Evolutionary conservation across 441 rosid genomes (phyloP), one percentile per base, ranked within the genome.

Genomic region (Euphorbia celastroides): DNA sequence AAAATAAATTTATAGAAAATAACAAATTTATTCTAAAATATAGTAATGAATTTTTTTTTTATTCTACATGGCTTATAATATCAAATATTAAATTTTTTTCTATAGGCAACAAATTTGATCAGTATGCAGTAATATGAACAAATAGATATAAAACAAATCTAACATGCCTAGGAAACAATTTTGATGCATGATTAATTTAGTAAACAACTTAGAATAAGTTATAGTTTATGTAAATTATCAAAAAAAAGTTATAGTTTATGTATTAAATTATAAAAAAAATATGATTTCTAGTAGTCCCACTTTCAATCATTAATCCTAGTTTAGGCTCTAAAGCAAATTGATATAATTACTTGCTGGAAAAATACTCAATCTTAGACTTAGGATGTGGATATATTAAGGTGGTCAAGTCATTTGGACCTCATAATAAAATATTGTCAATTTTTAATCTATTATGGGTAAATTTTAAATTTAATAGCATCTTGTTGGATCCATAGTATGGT

Each of bases 331-430:
- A 34, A 61, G 31, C 41, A 36, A 61, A 13, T 38, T 38, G 51
- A 38, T 14, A 61, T 23, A n/a, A 55, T 55, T 25, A 5, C 5
- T 59, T 59, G 22, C 46, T 32, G 63, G 46, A 59, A n/a, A 32
- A 59, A 32, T n/a, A 59, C 46, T 59, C 63, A 59, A 59, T 19
- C 34, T 59, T 59, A 44, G 16, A 19, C 34, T 59, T 59, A 17
- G 16, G 3, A 17, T 19, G 12, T 20, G 9, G 7, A 58, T 17
- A 57, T 5, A 30, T 30, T 22, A 30, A 57, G 61, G 61, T 57
- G 61, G 61, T 28, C 38, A 31, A 57, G n/a, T 2, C 16, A 22
- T 22, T 61, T 38, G 2, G 10, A 38, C n/a, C 51, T 61, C 64
- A 61, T 23, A 61, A 61, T 61, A 22, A 38, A 38, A 36, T 22